Percentiles rank a stretch among this genome's conserved stretches.
These are phyloP conservation scores for Fusarium veterinarium DNA, from an alignment of 2,329 filamentous ascomycete genomes.

Conservation along the genomic window DNA sequence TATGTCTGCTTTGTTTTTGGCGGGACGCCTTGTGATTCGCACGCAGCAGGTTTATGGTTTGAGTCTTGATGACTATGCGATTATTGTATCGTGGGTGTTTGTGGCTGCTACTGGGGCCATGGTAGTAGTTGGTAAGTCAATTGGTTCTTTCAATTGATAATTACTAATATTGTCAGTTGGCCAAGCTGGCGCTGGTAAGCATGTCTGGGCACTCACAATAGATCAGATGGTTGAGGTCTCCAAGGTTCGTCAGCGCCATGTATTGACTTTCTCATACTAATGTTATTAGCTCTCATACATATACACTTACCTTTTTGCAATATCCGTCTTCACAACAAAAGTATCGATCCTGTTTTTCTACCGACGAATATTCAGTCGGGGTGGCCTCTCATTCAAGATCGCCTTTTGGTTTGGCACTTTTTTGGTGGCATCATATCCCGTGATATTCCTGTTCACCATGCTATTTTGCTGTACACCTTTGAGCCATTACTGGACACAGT, in stretches of 20 bases:
- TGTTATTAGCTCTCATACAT: background rate
- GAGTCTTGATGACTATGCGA: conserved; percentile 17
- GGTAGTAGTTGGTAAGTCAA: conserved; percentile 11
- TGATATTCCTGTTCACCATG: conserved; percentile 20
- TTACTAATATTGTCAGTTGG: background rate
- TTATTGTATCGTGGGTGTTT: conserved; percentile 12
- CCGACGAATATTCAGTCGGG: conserved; percentile 6
- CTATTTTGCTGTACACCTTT: background rate
- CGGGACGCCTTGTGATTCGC: background rate
- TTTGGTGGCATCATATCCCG: background rate
- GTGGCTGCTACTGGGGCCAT: conserved; percentile 2
- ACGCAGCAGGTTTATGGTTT: conserved; percentile 8
- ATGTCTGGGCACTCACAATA: conserved; percentile 22
- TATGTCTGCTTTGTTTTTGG: conserved; percentile 7
- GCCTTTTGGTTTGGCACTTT: conserved; percentile 11
- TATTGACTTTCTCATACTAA: background rate
- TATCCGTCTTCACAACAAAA: conserved; percentile 19
- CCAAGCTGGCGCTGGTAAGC: conserved; percentile 11
- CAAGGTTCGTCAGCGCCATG: background rate
- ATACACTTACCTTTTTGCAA: conserved; percentile 12
- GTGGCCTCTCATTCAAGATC: background rate
- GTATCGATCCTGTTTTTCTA: conserved; percentile 22
- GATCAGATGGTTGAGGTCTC: background rate
- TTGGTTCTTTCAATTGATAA: accelerated
- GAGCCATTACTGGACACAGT: conserved; percentile 12